phyloP scores from a whole-genome alignment of 805 yeast genomes.

The Phaffomyces antillensis region DNA sequence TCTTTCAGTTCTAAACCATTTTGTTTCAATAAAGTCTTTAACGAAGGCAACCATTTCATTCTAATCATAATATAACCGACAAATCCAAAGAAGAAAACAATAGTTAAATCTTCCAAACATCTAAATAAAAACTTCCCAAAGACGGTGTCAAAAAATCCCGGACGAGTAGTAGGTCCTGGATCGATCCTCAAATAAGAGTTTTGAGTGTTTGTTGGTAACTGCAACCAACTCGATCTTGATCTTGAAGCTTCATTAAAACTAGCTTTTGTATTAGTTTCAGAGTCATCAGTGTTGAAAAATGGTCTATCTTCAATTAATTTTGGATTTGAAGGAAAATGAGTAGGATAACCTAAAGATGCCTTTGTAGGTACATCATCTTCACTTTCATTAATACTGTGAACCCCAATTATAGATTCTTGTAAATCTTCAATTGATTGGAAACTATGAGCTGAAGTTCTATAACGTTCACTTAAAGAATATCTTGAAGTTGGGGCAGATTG shows the following conservation, averaged over 20 bases:
- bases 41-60: constrained; percentile 26
- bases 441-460: constrained; percentile 35
- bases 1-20: constrained; percentile 26
- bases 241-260: constrained; percentile 7
- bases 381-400: constrained; percentile 29
- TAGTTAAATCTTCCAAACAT: constrained; percentile 33
- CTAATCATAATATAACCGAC: constrained; percentile 24
- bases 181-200: constrained; percentile 19
- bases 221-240: constrained; percentile 14
- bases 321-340: constrained; percentile 5
- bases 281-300: background rate
- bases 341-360: constrained; percentile 15
- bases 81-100: constrained; percentile 25
- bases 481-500: constrained; percentile 70
- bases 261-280: background rate
- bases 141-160: constrained; percentile 16
- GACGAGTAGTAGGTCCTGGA: constrained; percentile 16
- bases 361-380: constrained; percentile 8
- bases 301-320: constrained; percentile 7
- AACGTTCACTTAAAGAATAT: constrained; percentile 38
- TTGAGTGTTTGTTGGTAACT: constrained; percentile 12
- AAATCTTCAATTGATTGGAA: constrained; percentile 23
- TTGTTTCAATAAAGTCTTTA: constrained; percentile 25
- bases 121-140: constrained; percentile 27
- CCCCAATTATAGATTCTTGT: constrained; percentile 38